Evolutionary conservation across 768 basidiomycete genomes (phyloP).

Genomic region (Suillus tomentosus): DNA sequence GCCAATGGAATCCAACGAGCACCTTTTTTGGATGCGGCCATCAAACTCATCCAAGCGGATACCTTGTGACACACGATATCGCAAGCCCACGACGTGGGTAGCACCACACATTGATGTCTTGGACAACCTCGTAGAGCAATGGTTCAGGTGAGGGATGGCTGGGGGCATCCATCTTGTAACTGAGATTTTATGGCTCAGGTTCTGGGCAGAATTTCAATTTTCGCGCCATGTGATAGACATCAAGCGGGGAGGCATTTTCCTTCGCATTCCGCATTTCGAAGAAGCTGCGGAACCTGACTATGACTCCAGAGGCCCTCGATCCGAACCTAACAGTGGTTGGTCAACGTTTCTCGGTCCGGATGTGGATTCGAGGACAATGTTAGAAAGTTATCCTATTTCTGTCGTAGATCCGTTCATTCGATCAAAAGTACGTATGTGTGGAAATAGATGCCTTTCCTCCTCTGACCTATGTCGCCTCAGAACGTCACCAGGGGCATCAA

Average conservation of each 20-base stretch:
- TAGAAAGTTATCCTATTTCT: conserved; percentile 17
- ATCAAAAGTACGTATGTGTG: conserved; percentile 32
- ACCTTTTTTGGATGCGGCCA: conserved; percentile 35
- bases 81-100: conserved; percentile 17
- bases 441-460: background rate
- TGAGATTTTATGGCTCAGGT: conserved; percentile 34
- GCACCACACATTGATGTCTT: conserved; percentile 18
- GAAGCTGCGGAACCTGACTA: background rate
- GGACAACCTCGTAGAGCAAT: conserved; percentile 34
- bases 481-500: conserved; percentile 24
- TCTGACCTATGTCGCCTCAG: conserved; percentile 13
- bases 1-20: conserved; percentile 14
- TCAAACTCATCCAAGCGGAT: conserved; percentile 15
- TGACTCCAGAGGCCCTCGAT: background rate
- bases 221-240: conserved; percentile 35
- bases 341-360: conserved; percentile 1
- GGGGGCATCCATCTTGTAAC: conserved; percentile 10
- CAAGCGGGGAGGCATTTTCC: conserved; percentile 42
- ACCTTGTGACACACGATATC: conserved; percentile 36
- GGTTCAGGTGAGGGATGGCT: conserved; percentile 43
- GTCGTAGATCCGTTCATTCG: conserved; percentile 46
- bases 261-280: conserved; percentile 17
- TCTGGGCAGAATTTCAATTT: conserved; percentile 46
- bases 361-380: background rate
- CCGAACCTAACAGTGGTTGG: background rate